These are phyloP conservation scores for Simplicillium aogashimaense DNA, from an alignment of 2,329 filamentous ascomycete genomes.

Conservation along the genomic window DNA sequence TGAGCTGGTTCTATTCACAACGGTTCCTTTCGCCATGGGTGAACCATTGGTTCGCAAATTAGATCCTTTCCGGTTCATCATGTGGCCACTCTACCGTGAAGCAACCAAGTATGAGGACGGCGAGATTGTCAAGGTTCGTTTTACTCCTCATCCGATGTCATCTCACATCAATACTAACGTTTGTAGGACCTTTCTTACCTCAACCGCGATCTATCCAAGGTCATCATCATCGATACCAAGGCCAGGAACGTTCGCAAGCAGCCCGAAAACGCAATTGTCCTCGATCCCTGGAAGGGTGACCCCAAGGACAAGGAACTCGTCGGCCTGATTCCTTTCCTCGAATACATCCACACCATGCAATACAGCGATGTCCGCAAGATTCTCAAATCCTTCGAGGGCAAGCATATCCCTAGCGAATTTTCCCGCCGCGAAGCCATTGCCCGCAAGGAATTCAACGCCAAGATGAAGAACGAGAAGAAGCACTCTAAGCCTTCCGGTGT, in stretches of 20 bases:
- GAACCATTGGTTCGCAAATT: slow-evolving; percentile 87
- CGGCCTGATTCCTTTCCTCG: slow-evolving; percentile 86
- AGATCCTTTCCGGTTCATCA: slow-evolving; percentile 89
- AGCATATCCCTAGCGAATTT: slow-evolving; percentile 83
- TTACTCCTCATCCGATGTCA: neutral
- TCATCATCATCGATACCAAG: slow-evolving; percentile 88
- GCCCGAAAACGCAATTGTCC: slow-evolving; percentile 90
- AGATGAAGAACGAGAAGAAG: slow-evolving; percentile 61
- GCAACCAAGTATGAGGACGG: slow-evolving; percentile 96
- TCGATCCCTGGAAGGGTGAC: slow-evolving; percentile 84
- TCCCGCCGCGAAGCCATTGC: slow-evolving; percentile 78
- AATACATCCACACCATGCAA: slow-evolving; percentile 93
- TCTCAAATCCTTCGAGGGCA: slow-evolving; percentile 80
- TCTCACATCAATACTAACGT: slow-evolving; percentile 8
- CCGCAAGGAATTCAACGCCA: slow-evolving; percentile 67
- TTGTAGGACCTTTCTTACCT: slow-evolving; percentile 87
- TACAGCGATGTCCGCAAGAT: slow-evolving; percentile 79
- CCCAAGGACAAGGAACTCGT: slow-evolving; percentile 78
- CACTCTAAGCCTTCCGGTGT: slow-evolving; percentile 46
- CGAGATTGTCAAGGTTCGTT: slow-evolving; percentile 81
- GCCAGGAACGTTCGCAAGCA: slow-evolving; percentile 73
- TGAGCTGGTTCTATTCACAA: slow-evolving; percentile 92
- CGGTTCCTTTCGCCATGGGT: slow-evolving; percentile 70
- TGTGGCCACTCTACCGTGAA: slow-evolving; percentile 90
- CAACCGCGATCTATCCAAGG: slow-evolving; percentile 91